Base-by-base conservation (phyloP, 2,329 filamentous ascomycete species). In the Thielaviopsis euricoi region DNA sequence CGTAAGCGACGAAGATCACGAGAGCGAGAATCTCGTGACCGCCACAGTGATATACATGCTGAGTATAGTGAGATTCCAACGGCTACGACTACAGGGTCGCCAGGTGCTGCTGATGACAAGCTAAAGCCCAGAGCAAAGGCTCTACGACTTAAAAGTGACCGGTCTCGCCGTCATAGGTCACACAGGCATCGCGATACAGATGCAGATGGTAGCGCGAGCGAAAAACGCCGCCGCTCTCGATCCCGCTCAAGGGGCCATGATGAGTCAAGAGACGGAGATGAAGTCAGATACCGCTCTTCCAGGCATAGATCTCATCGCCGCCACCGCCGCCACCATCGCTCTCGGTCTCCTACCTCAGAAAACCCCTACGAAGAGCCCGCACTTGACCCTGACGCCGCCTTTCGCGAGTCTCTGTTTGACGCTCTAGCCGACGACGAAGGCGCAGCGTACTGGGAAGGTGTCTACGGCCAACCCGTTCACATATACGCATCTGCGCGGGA, bases 341-440 rank as follows among this genome's bases (percentile, higher is more conserved):
- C 69, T 19, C 72, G 71, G 61, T 75, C 75, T 1, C 71, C 72
- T 1, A 73, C 75, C 2, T 73, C 74, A 0, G 70, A 71, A 0
- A 74, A 80, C 60, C 75, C 76, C 0, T 69, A 74, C 63, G 72
- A 73, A 0, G 69, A 70, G 2, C 70, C 71, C 1, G 68, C 73
- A 0, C 73, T 87, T 17, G 80, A 86, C 63, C 77, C 87, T 0
- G 83, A 89, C 48, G 75, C 78, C 0, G 89, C 91, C 0, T 98
- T 98, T 69, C 84, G 88, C 29, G 88, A 95, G 69, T 95, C 89
- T 0, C 82, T 98, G 5, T 97, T 97, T 71, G 93, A 98, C 69
- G 93, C 93, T 33, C 85, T 98, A 70, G 91, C 89, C 43, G 93
- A 98, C 70, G 91, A 97, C 67, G 93, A 98, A 71, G 93, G 91